Evolutionary conservation across 805 yeast species (phyloP), one percentile per base, ranked within the genome.

Genomic region (Starmerella ratchasimensis): DNA sequence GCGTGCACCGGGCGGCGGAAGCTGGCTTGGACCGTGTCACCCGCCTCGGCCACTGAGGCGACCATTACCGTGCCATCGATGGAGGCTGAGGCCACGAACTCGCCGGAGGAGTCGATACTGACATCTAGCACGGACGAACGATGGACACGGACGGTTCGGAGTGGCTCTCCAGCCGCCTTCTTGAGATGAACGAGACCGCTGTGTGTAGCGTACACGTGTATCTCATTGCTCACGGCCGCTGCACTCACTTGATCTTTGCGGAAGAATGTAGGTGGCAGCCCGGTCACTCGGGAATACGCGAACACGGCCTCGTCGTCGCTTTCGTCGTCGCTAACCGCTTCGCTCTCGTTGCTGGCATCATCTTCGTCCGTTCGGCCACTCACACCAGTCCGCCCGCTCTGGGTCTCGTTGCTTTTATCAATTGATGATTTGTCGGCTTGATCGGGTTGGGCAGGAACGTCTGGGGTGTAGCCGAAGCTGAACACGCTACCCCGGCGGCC

Each of bases 21-120:
- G 57, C 86, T 93, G 48, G 71, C 77, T 2, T 83, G 84, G 0
- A 68, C 63, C 2, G 79, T 71, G 48, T 79, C 90, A 4, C 63
- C 59, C 15, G 71, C 71, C 44, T 77, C 80, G 1, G 46, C 41
- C 1, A 81, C 61, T 2, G 84, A 70, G 0, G 94, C 90, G 4
- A 83, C 70, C 1, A 83, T 83, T 0, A 88, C 79, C 0, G 94
- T 80, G 0, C 98, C 98, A 54, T 90, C 98, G 63, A 88, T 76
- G 0, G 96, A 83, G 0, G 86, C 94, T 0, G 93, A 76, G 0
- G 90, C 93, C 42, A 90, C 72, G 50, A 68, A 73, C 14, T 21
- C 14, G 7, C 58, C 58, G 0, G 93, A 90, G 51, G 82, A 93
- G 32, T 36, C 28, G 1, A 79, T 67, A 37, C 75, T 71, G 0